These are phyloP conservation scores for Xylaria sp. DNA, from an alignment of 2,329 filamentous ascomycete species.

Conservation along the genomic window DNA sequence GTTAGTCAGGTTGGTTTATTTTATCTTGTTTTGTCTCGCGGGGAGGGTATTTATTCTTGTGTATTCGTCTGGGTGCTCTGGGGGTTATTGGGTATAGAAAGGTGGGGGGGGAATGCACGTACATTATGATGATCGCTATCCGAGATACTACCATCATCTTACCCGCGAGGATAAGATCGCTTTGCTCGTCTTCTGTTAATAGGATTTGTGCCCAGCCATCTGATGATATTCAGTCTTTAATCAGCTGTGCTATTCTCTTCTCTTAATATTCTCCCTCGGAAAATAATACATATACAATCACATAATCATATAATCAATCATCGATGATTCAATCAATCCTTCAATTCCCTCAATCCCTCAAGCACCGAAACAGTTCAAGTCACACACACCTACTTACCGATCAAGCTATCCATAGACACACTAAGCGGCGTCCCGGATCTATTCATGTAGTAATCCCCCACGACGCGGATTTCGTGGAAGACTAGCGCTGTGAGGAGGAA, in stretches of 20 bases:
- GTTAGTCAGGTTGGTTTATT: too few relatives aligned
- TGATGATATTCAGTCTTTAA: not conserved
- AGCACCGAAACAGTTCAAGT: too few relatives aligned
- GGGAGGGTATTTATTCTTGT: too few relatives aligned
- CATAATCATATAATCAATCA: too few relatives aligned
- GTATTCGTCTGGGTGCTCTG: not conserved
- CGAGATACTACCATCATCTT: conserved; percentile 20
- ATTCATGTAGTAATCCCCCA: conserved; percentile 14
- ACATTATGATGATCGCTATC: conserved; percentile 18
- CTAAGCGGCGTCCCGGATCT: conserved; percentile 17
- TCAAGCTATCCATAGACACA: not conserved
- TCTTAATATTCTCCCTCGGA: not conserved
- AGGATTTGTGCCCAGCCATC: not conserved
- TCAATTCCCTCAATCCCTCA: too few relatives aligned
- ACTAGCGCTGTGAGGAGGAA: conserved; percentile 20
- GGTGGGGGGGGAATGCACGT: not conserved
- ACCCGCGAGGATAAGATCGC: conserved; percentile 12
- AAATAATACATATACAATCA: too few relatives aligned
- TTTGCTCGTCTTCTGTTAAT: not conserved
- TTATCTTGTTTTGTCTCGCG: too few relatives aligned
- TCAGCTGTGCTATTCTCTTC: not conserved
- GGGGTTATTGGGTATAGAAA: not conserved
- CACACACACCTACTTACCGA: conserved; percentile 4
- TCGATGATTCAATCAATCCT: too few relatives aligned
- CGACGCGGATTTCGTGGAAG: conserved; percentile 16